phyloP scores from a whole-genome alignment of 2,329 filamentous ascomycete genomes.

The Monascus ruber region DNA sequence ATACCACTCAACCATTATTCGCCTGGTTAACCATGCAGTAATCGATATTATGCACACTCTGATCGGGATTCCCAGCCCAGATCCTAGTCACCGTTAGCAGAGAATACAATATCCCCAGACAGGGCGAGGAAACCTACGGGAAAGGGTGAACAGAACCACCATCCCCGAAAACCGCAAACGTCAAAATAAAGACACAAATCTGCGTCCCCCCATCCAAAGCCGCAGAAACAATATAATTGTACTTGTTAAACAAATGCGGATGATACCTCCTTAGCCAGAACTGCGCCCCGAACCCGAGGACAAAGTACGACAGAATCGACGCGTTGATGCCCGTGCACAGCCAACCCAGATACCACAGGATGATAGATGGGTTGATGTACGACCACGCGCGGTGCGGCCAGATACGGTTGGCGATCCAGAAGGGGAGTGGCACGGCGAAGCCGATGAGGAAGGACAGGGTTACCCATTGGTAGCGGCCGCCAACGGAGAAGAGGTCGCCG shows the following conservation, averaged over 20 bases:
- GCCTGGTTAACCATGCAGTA: constrained; percentile 6
- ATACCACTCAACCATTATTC: neutral
- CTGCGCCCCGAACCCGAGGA: constrained; percentile 11
- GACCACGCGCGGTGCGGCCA: constrained; percentile 17
- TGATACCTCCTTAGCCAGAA: constrained; percentile 9
- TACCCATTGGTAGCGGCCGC: constrained; percentile 27
- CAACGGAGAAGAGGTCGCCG: constrained; percentile 32
- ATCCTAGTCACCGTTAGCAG: neutral
- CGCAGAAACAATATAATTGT: constrained; percentile 25
- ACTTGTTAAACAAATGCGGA: constrained; percentile 20
- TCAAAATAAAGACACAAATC: constrained; percentile 25
- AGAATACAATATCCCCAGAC: no score
- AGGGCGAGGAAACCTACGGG: constrained; percentile 6
- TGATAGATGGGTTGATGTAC: constrained; percentile 32
- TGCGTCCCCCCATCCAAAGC: constrained; percentile 26
- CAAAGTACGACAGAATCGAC: constrained; percentile 17
- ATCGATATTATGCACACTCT: constrained; percentile 3
- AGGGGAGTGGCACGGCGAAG: constrained; percentile 4
- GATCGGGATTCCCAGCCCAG: constrained; percentile 5
- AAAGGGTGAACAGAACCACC: constrained; percentile 13
- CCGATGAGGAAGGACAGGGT: constrained; percentile 15
- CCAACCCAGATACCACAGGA: constrained; percentile 33
- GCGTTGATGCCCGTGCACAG: constrained; percentile 34
- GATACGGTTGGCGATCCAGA: constrained; percentile 24
- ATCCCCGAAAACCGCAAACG: constrained; percentile 24